These are phyloP conservation scores for Colletotrichum neosansevieriae DNA, from an alignment of 2,329 filamentous ascomycete species.

Conservation along the genomic window DNA sequence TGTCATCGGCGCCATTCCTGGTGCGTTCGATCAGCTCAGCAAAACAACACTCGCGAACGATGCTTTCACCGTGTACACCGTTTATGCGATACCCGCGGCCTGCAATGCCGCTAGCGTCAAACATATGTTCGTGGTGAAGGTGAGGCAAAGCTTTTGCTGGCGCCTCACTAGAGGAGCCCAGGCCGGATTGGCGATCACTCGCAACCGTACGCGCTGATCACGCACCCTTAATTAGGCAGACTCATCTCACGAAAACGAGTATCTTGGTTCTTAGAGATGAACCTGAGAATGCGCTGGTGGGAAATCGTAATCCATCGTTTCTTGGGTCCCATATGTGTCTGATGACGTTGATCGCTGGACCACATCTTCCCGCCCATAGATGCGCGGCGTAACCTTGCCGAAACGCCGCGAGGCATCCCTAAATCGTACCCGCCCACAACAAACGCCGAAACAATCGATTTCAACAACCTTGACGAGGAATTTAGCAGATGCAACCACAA, in stretches of 20 bases:
- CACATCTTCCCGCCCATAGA: constrained; percentile 11
- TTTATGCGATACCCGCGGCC: background rate
- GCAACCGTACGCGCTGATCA: constrained; percentile 26
- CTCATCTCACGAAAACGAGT: background rate
- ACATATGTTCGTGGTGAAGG: background rate
- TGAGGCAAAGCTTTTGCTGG: background rate
- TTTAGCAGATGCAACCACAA: constrained; percentile 27
- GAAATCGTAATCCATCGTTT: too few relatives aligned
- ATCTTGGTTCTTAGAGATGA: background rate
- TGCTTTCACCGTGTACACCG: too few relatives aligned
- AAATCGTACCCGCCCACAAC: constrained; percentile 28
- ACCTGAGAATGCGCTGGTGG: too few relatives aligned
- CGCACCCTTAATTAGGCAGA: background rate
- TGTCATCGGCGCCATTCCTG: too few relatives aligned
- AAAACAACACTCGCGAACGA: too few relatives aligned
- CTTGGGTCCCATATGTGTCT: background rate
- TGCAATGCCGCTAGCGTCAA: background rate
- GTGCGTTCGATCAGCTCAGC: too few relatives aligned
- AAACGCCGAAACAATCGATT: constrained; percentile 2
- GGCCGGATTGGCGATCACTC: constrained; percentile 21
- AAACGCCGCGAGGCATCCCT: constrained; percentile 1
- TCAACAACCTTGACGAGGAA: constrained; percentile 19
- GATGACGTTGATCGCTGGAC: constrained; percentile 36
- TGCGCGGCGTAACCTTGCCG: constrained; percentile 16
- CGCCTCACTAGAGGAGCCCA: constrained; percentile 33